Conservation (phyloP, 345 rosid genomes). For the Pugionium dolabratum region DNA sequence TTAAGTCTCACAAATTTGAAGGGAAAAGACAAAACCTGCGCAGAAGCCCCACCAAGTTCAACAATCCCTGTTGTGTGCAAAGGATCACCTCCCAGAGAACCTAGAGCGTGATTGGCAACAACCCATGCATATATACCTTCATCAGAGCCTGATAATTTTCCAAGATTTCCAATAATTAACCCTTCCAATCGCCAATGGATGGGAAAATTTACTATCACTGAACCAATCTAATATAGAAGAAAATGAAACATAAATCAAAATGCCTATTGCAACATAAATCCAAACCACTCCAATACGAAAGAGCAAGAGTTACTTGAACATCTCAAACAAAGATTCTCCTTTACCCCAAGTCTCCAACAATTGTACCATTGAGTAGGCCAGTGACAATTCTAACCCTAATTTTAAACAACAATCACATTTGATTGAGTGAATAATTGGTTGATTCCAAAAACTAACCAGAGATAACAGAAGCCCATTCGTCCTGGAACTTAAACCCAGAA, state of each 20-base stretch:
- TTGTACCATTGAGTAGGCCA: neutral
- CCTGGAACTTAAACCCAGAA: conserved; percentile 66
- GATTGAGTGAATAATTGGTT: neutral
- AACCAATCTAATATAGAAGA: neutral
- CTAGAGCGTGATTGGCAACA: conserved; percentile 80
- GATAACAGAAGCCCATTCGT: conserved; percentile 84
- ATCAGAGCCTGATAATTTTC: conserved; percentile 68
- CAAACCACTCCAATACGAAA: conserved; percentile 8
- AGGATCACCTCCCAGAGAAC: conserved; percentile 82
- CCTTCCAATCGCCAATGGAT: neutral
- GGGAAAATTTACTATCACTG: conserved; percentile 10
- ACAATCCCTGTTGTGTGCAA: conserved; percentile 74
- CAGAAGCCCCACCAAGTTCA: conserved; percentile 98
- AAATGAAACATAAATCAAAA: neutral
- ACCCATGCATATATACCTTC: conserved; percentile 97
- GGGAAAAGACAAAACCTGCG: conserved; percentile 58
- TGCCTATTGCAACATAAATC: neutral
- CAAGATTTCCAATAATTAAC: conserved; percentile 3
- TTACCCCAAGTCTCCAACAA: neutral
- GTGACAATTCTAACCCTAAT: conserved; percentile 7
- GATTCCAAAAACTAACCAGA: conserved; percentile 51
- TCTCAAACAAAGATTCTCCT: neutral
- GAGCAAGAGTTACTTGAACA: neutral
- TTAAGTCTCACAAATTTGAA: conserved; percentile 7
- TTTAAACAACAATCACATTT: neutral